Evolutionary conservation across 1,139 yeast genomes (phyloP).

Genomic region (Schwanniomyces etchellsii): DNA sequence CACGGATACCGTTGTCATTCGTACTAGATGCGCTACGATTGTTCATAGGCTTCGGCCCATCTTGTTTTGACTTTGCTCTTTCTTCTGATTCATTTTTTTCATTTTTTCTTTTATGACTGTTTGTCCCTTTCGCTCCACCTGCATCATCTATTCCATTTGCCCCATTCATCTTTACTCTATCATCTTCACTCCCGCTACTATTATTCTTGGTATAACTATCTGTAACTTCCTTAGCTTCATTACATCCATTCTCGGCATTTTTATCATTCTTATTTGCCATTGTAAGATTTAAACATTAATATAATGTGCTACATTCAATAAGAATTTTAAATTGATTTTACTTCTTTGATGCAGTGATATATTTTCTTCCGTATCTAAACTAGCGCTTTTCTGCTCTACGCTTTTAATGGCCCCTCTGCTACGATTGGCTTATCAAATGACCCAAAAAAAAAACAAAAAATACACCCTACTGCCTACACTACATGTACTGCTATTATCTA

Average conservation of each 20-base stretch:
- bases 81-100: too few species aligned
- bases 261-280: not conserved
- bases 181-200: too few species aligned
- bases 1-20: conserved; percentile 3
- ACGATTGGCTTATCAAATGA: too few species aligned
- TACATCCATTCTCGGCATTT: not conserved
- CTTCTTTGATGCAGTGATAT: too few species aligned
- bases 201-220: too few species aligned
- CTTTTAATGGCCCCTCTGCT: too few species aligned
- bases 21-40: not conserved
- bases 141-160: not conserved
- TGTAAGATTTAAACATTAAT: not conserved
- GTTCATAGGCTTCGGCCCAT: not conserved
- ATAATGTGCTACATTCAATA: not conserved
- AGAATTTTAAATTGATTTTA: not conserved
- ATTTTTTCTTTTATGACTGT: too few species aligned
- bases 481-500: too few species aligned
- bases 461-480: too few species aligned
- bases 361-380: too few species aligned
- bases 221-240: conserved; percentile 2
- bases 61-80: not conserved
- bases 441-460: too few species aligned
- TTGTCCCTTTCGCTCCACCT: not conserved
- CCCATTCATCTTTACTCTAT: conserved; percentile 3
- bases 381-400: too few species aligned